A percentile compares a stretch with the other conserved stretches of the same genome.
Conservation (phyloP, 2,329 filamentous ascomycete species). For the Nemania abortiva region DNA sequence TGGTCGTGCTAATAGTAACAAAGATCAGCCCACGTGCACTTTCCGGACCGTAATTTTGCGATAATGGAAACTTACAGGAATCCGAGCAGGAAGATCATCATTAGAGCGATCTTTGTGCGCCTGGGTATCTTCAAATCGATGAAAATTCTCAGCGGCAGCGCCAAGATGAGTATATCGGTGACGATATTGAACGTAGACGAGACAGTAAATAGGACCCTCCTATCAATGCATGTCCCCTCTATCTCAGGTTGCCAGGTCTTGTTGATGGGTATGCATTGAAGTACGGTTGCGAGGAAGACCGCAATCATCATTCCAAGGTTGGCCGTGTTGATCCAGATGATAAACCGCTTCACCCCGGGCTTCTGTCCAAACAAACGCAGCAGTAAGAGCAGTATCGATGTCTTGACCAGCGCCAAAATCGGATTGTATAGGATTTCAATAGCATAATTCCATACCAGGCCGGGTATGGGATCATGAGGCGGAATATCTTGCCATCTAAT, state of each 20-base stretch:
- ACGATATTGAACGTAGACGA: conserved; percentile 56
- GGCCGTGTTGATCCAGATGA: conserved; percentile 51
- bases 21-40: background rate
- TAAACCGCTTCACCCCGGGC: conserved; percentile 49
- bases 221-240: conserved; percentile 51
- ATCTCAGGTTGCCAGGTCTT: conserved; percentile 49
- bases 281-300: conserved; percentile 52
- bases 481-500: conserved; percentile 41
- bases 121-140: conserved; percentile 55
- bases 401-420: conserved; percentile 60
- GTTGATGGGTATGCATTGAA: conserved; percentile 56
- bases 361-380: conserved; percentile 57
- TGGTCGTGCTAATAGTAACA: conserved; percentile 50
- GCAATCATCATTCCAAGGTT: conserved; percentile 48
- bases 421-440: conserved; percentile 60
- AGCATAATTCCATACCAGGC: conserved; percentile 53
- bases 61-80: conserved; percentile 39
- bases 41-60: background rate
- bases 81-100: conserved; percentile 57
- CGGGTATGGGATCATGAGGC: conserved; percentile 40
- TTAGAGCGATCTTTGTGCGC: conserved; percentile 55
- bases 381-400: conserved; percentile 60
- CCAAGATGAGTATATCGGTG: conserved; percentile 56
- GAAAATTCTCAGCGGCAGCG: conserved; percentile 58
- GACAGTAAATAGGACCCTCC: conserved; percentile 51